Conservation (phyloP, 352 stramenopile genomes). For the Phytophthora megakarya region DNA sequence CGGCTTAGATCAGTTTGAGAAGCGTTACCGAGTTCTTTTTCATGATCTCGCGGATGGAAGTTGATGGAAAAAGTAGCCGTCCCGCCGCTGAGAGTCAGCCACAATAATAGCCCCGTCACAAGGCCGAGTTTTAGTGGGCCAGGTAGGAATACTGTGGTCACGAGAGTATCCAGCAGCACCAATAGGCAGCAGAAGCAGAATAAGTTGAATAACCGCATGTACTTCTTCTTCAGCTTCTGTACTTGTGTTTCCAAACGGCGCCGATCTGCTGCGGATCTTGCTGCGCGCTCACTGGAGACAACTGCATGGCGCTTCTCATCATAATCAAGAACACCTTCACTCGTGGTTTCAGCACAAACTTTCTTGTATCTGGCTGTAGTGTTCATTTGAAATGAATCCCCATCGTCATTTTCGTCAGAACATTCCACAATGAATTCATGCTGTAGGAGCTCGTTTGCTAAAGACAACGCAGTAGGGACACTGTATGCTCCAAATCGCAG, state of each 20-base stretch:
- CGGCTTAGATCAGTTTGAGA: constrained; percentile 2
- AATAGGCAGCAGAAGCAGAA: constrained; percentile 46
- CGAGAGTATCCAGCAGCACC: constrained; percentile 40
- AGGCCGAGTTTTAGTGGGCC: constrained; percentile 42
- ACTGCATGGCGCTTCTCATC: constrained; percentile 22
- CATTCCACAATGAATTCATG: constrained; percentile 37
- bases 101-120: constrained; percentile 41
- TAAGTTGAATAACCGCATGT: constrained; percentile 40
- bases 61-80: constrained; percentile 52
- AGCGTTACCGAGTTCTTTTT: constrained; percentile 13
- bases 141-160: constrained; percentile 33
- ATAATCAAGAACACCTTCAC: background rate
- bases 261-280: constrained; percentile 27
- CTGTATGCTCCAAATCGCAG: constrained; percentile 49
- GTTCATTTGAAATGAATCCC: constrained; percentile 27
- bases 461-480: constrained; percentile 41
- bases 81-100: constrained; percentile 42
- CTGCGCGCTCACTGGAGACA: constrained; percentile 8
- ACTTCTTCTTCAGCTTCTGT: constrained; percentile 30
- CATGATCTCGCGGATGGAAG: constrained; percentile 28
- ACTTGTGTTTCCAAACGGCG: constrained; percentile 32
- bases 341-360: constrained; percentile 15
- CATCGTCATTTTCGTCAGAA: constrained; percentile 14
- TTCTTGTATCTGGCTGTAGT: constrained; percentile 32
- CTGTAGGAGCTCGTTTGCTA: constrained; percentile 43